Percentiles rank a stretch among this genome's conserved stretches.
These are phyloP conservation scores for Sporothrix brasiliensis DNA, from an alignment of 2,329 filamentous ascomycete genomes.

Conservation along the genomic window DNA sequence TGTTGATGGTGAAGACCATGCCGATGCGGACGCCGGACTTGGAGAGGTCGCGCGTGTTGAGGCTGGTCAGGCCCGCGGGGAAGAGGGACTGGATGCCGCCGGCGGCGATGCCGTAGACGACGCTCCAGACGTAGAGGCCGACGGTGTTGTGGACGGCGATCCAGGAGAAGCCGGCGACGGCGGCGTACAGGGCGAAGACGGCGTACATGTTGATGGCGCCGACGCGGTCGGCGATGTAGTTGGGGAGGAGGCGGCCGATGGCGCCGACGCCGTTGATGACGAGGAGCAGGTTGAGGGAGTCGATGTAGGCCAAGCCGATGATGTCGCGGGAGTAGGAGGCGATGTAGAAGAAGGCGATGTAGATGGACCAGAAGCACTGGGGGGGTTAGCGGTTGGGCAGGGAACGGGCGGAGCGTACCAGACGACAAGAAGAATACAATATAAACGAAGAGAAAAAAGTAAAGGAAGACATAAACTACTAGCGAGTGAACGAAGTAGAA, in stretches of 20 bases:
- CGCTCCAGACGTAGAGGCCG: conserved; percentile 64
- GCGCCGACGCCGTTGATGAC: conserved; percentile 66
- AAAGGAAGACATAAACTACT: neutral
- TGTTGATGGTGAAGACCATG: conserved; percentile 61
- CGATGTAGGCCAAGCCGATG: conserved; percentile 50
- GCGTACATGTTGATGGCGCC: conserved; percentile 66
- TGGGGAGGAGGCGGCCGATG: conserved; percentile 61
- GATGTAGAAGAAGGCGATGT: conserved; percentile 64
- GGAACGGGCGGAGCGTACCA: conserved; percentile 29
- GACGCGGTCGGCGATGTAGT: conserved; percentile 58
- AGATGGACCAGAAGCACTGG: conserved; percentile 55
- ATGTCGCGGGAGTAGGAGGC: conserved; percentile 52
- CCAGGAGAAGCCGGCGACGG: conserved; percentile 59
- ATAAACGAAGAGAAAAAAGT: neutral
- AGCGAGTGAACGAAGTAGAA: neutral
- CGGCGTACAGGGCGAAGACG: conserved; percentile 49
- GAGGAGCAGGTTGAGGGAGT: conserved; percentile 63
- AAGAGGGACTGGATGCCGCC: conserved; percentile 69
- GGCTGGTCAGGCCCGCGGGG: conserved; percentile 61
- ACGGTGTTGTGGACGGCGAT: conserved; percentile 54
- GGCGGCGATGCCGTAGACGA: conserved; percentile 65
- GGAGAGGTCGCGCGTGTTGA: conserved; percentile 53
- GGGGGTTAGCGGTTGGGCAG: neutral
- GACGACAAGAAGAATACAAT: neutral
- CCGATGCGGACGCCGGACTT: conserved; percentile 60